Evolutionary conservation across 768 basidiomycete genomes (phyloP), one percentile per base, ranked within the genome.

Genomic region (Hemileccinum impolitum): DNA sequence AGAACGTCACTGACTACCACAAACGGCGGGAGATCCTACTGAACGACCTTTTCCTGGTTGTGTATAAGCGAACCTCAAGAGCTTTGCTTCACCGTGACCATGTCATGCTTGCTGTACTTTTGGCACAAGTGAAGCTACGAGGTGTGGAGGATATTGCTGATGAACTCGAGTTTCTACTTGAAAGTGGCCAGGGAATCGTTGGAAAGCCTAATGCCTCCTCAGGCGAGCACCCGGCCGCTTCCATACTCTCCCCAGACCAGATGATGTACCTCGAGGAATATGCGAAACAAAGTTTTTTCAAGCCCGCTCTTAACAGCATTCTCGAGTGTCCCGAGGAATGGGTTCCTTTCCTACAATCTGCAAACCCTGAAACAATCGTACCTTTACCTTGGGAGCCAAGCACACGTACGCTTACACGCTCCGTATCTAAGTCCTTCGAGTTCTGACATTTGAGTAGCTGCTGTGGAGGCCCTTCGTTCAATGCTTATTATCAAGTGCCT

Each of bases 161-260:
- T 17, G 94, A 95, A 62, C 66, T 95, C 17, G 93, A 96, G 61
- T 91, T 93, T 70, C 70, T 97, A n/a, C 74, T 97, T 37, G 94
- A 98, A 63, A 86, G 88, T 56, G 86, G 89, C 6, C 87, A 91
- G 41, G 79, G 78, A 17, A 72, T 81, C 17, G 63, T 76, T 43
- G 64, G 58, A n/a, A 56, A 66, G 49, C 60, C 75, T 19, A 60
- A 63, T 28, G 43, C 66, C 1, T 63, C 70, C 30, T 51, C 71
- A 3, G 60, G 68, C 17, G 71, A 71, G 28, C 63, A 73, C 45
- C 60, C 70, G 9, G 70, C 71, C 36, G 65, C 78, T 31, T 58
- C 65, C 0, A 63, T 87, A 45, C 69, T 94, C 43, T 76, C 82
- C 4, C 50, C 80, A 10, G 88, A 90, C 43, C 90, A 92, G 66